Percentiles rank a stretch among this genome's conserved stretches.
These are phyloP conservation scores for Fusarium sp. DNA, from an alignment of 2,329 filamentous ascomycete species.

Conservation along the genomic window DNA sequence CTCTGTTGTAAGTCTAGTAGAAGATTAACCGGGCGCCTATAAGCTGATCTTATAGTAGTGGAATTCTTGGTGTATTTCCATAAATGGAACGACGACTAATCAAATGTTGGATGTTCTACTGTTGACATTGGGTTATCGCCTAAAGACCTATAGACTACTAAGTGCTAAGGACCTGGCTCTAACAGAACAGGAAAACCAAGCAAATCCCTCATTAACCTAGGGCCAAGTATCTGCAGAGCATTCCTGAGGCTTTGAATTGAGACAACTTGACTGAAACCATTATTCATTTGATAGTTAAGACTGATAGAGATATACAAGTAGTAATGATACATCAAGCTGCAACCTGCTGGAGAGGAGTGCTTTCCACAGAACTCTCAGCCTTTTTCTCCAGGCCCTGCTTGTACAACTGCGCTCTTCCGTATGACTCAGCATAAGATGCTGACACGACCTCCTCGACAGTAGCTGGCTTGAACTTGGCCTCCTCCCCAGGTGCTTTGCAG, in stretches of 20 bases:
- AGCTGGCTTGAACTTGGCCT: slow-evolving; percentile 44
- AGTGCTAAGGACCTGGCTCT: neutral
- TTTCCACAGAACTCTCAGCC: neutral
- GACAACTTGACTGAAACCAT: accelerated
- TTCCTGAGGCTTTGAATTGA: accelerated
- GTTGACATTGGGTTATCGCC: neutral
- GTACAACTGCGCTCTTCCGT: slow-evolving; percentile 45
- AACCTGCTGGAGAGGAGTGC: neutral
- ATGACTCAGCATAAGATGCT: slow-evolving; percentile 48
- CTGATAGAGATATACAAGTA: neutral
- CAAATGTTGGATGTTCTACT: no score
- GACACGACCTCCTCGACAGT: slow-evolving; percentile 48
- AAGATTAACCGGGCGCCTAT: no score
- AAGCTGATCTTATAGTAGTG: no score
- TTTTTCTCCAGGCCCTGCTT: slow-evolving; percentile 42
- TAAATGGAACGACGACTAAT: accelerated
- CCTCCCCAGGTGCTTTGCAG: neutral
- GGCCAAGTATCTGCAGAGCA: accelerated
- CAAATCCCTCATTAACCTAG: neutral
- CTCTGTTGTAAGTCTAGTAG: neutral
- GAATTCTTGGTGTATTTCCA: no score
- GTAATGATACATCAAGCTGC: neutral
- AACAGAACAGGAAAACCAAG: no score
- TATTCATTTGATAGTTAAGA: neutral
- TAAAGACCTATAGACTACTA: neutral